Evolutionary conservation across 805 yeast genomes (phyloP).

Genomic region (Scheffersomyces stipitis): DNA sequence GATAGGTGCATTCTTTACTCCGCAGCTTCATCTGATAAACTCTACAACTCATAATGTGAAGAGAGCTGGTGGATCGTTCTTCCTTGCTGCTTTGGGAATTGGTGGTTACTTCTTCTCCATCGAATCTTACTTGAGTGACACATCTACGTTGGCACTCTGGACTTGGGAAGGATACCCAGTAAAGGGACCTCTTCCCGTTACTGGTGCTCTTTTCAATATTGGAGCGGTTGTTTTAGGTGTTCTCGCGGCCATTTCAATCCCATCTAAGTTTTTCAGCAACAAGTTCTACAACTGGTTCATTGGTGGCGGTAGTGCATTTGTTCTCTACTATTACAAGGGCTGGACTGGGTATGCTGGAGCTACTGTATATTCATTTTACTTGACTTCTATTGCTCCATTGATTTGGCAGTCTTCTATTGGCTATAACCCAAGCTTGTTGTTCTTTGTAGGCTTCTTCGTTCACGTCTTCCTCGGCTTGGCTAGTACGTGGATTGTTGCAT

Average conservation of each 20-base stretch:
- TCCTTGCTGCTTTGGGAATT: conserved; percentile 64
- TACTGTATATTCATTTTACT: conserved; percentile 56
- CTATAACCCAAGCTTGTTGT: conserved; percentile 55
- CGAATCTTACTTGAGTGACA: conserved; percentile 75
- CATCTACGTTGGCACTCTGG: conserved; percentile 88
- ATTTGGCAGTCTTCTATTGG: conserved; percentile 58
- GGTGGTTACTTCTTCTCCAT: conserved; percentile 74
- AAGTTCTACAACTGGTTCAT: conserved; percentile 32
- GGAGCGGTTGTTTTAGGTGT: conserved; percentile 57
- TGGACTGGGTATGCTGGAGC: conserved; percentile 84
- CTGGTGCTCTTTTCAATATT: conserved; percentile 73
- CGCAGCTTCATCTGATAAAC: conserved; percentile 24
- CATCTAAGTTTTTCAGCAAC: conserved; percentile 22
- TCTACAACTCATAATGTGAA: conserved; percentile 13
- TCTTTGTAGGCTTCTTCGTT: conserved; percentile 48
- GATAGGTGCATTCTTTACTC: conserved; percentile 62
- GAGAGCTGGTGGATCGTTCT: conserved; percentile 41
- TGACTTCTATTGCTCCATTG: conserved; percentile 58
- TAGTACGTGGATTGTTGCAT: conserved; percentile 96
- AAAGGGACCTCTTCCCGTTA: conserved; percentile 83
- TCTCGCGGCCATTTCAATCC: conserved; percentile 22
- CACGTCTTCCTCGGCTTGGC: conserved; percentile 63
- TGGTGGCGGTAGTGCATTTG: conserved; percentile 51
- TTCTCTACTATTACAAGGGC: conserved; percentile 52
- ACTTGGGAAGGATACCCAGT: conserved; percentile 94